phyloP scores from a whole-genome alignment of 352 stramenopile species.

The Thalassiosira ordinaria region DNA sequence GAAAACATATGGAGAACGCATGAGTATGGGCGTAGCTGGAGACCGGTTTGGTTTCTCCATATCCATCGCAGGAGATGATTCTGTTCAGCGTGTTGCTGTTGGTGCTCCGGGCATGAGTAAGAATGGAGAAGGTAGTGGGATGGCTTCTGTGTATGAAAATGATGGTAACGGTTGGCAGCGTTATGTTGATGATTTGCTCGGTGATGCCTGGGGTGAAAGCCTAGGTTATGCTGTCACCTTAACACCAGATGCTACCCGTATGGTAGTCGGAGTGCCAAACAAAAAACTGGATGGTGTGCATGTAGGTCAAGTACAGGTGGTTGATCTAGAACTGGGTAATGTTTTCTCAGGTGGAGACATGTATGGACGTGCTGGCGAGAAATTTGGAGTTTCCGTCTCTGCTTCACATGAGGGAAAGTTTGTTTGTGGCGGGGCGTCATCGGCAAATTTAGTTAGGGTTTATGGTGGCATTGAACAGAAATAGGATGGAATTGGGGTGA shows the following conservation, averaged over 20 bases:
- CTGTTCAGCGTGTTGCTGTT: constrained; percentile 50
- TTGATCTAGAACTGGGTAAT: constrained; percentile 28
- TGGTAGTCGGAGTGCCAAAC: constrained; percentile 58
- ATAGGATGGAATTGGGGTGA: constrained; percentile 6
- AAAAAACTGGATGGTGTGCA: constrained; percentile 49
- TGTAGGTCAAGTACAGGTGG: constrained; percentile 49
- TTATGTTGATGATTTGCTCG: constrained; percentile 46
- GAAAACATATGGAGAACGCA: constrained; percentile 36
- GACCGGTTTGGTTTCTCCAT: constrained; percentile 69
- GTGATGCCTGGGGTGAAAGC: constrained; percentile 46
- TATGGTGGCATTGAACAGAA: constrained; percentile 34
- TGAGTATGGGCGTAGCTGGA: constrained; percentile 47
- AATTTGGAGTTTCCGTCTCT: constrained; percentile 60
- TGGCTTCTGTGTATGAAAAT: constrained; percentile 54
- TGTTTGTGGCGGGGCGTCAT: constrained; percentile 49
- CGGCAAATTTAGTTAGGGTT: constrained; percentile 43
- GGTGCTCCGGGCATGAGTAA: constrained; percentile 51
- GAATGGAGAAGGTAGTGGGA: constrained; percentile 53
- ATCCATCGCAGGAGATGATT: constrained; percentile 40
- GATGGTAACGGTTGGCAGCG: constrained; percentile 38
- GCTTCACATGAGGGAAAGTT: constrained; percentile 45
- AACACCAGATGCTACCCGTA: constrained; percentile 40
- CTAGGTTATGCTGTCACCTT: constrained; percentile 55
- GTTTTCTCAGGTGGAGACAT: constrained; percentile 45
- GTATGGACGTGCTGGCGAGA: constrained; percentile 41